These are phyloP conservation scores for Candida nanaspora DNA, from an alignment of 805 yeast species.

Conservation along the genomic window DNA sequence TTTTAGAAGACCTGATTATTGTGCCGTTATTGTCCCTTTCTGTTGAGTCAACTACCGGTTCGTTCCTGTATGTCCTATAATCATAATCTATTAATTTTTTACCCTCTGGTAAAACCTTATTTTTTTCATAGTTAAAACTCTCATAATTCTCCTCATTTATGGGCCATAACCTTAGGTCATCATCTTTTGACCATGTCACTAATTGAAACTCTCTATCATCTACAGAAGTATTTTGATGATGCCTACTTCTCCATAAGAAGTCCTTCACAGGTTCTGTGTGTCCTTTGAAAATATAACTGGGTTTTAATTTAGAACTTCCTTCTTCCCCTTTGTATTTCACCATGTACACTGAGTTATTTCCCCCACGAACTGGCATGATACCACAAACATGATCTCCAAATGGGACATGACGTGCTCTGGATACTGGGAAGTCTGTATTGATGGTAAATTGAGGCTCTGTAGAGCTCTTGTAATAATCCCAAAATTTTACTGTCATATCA, in stretches of 20 bases:
- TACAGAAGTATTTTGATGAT: slow-evolving; percentile 30
- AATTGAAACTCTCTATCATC: slow-evolving; percentile 83
- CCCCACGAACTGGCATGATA: slow-evolving; percentile 87
- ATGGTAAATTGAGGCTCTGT: slow-evolving; percentile 50
- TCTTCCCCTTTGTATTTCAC: slow-evolving; percentile 37
- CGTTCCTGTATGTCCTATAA: slow-evolving; percentile 41
- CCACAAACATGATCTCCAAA: slow-evolving; percentile 81
- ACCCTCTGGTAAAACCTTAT: slow-evolving; percentile 25
- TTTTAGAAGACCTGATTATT: slow-evolving; percentile 3
- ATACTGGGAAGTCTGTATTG: slow-evolving; percentile 73
- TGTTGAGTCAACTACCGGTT: slow-evolving; percentile 30
- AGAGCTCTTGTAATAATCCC: slow-evolving; percentile 52
- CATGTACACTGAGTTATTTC: slow-evolving; percentile 55
- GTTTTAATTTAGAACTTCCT: slow-evolving; percentile 35
- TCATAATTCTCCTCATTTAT: slow-evolving; percentile 41
- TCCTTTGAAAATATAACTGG: slow-evolving; percentile 62
- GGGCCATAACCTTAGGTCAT: slow-evolving; percentile 81
- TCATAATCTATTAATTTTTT: slow-evolving; percentile 29
- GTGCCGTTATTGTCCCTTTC: slow-evolving; percentile 5
- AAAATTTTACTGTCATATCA: slow-evolving; percentile 74
- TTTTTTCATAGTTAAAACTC: slow-evolving; percentile 35
- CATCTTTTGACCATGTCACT: slow-evolving; percentile 91
- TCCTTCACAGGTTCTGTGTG: slow-evolving; percentile 84
- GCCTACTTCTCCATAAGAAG: slow-evolving; percentile 76
- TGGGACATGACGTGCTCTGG: slow-evolving; percentile 83